Evolutionary conservation across 495 filamentous ascomycete species (phyloP), one percentile per base, ranked within the genome.

Genomic region (Podospora australis): DNA sequence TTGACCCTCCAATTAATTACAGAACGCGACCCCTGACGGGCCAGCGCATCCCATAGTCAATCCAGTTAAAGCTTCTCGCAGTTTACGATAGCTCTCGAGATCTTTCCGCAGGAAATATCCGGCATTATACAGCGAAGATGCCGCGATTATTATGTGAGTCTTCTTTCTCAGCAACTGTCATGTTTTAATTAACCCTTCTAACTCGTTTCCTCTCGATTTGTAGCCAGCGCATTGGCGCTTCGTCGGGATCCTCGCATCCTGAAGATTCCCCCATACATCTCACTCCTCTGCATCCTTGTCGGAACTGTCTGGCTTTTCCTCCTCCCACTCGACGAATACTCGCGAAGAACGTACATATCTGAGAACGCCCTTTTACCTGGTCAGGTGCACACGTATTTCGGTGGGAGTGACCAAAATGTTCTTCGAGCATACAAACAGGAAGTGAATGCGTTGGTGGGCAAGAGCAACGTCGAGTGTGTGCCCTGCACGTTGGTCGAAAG

Each of bases 371-470:
- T 98, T 7, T 74, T 98, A 14, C 92, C 92, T 1, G 92, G 91
- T 13, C 92, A 97, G 60, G 92, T 97, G 10, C 90, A 97, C 67
- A 95, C 94, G 0, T 97, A 98, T 63, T 98, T 98, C 58, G 83
- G 86, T 2, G 91, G 92, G 19, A 94, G 87, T 63, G 92, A 98
- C 59, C 90, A 96, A 69, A 85, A 96, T 60, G 78, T 97, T 50
- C 96, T 97, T 67, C 78, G 90, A 7, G 94, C 90, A 5, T 97
- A 95, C 62, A 83, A 86, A 57, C 81, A 86, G 60, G 92, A 98
- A 65, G 71, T 95, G 19, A 77, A 84, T 53, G 76, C 74, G 24
- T 63, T 88, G 50, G 69, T 59, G 55, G 76, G 72, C 32, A 70
- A 72, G 54, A 65, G 58, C 20, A 80, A 79, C 49, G 42, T 62